These are phyloP conservation scores for Gaeumannomyces sp. DNA, from an alignment of 2,329 filamentous ascomycete species.

Conservation along the genomic window DNA sequence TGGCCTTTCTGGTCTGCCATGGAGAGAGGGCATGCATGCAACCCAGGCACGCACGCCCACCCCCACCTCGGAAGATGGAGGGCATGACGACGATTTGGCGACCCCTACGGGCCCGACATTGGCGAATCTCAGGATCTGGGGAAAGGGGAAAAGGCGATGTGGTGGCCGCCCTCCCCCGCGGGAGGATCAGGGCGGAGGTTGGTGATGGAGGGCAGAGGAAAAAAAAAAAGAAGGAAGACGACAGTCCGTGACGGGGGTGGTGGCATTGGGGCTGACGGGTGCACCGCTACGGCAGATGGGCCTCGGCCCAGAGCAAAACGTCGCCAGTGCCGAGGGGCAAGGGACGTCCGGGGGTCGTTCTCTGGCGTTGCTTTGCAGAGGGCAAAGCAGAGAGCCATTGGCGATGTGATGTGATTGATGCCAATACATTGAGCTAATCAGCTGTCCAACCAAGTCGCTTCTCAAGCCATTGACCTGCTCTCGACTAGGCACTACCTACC, in stretches of 20 bases:
- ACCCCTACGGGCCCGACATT: neutral
- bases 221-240: neutral
- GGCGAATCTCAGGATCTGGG: neutral
- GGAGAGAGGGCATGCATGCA: neutral
- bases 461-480: neutral
- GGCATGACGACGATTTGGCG: neutral
- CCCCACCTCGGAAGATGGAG: neutral
- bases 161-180: neutral
- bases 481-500: neutral
- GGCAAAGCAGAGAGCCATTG: no score
- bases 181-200: neutral
- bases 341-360: neutral
- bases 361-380: neutral
- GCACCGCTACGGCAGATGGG: neutral
- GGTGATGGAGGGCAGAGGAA: neutral
- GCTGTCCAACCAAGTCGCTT: neutral
- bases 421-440: neutral
- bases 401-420: neutral
- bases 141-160: neutral
- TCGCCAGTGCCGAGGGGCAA: neutral
- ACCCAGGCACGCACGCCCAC: neutral
- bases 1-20: slow-evolving; percentile 5
- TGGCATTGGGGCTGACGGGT: neutral
- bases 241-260: neutral
- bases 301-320: neutral